Base-by-base conservation (phyloP, 2,329 filamentous ascomycete genomes). In the Incumbomyces lentus region DNA sequence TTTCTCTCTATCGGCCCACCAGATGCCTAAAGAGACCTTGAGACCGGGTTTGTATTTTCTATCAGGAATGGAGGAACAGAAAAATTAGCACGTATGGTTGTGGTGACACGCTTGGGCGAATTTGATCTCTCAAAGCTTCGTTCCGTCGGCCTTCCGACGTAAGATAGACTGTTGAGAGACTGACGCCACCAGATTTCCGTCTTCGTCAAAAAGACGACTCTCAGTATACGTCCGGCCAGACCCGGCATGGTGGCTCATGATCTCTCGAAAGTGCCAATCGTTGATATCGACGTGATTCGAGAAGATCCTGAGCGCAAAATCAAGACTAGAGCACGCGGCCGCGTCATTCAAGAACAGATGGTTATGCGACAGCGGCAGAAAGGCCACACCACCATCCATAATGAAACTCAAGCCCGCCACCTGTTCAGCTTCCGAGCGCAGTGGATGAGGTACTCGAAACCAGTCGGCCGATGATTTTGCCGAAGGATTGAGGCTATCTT, bases 261-360 rank as follows among this genome's bases (percentile, higher is more conserved):
- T 58, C 59, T 74, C 68, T 35, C 61, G 59, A 32, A 75, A 45
- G 54, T 67, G 61, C 71, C 72, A 76, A 17, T 61, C 40, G 6
- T 55, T 52, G 35, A 73, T 7, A 43, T 71, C 60, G 1, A 70
- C 46, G 0, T 64, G 60, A 0, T 60, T 63, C 1, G 56, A 58
- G 49, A 72, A 69, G 6, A 72, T 52, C 0, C 72, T 60, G 47
- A 76, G 47, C 2, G 73, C 66, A 55, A 75, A 75, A 51, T 76
- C 72, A n/a, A 75, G 53, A 8, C 64, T 68, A 2, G 66, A 68
- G 43, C 66, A 71, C 2, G 71, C 69, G 6, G 52, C 63, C 0
- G 61, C 62, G 32, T 75, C 70, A 1, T 68, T 64, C 32, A 74
- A 60, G 53, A 63, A 69, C 59, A 64, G 54, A 8, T 69, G 62